Evolutionary conservation across 352 stramenopile genomes (phyloP).

Genomic region (Phytopythium mirpurense): DNA sequence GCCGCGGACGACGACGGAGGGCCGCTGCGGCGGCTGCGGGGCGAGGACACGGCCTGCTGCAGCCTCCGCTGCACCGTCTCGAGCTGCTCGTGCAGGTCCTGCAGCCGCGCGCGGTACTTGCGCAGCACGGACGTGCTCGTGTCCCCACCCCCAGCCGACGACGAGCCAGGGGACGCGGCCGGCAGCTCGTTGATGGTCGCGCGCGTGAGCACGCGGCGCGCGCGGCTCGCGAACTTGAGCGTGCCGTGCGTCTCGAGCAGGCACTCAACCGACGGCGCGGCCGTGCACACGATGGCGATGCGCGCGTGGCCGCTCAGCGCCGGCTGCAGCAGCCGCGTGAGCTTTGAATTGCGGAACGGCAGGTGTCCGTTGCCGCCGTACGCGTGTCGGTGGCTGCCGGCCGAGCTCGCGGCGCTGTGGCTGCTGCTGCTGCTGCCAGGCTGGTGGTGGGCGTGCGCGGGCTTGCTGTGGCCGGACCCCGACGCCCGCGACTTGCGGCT

Average conservation of each 20-base stretch:
- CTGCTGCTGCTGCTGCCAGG: conserved; percentile 13
- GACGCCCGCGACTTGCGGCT: conserved; percentile 30
- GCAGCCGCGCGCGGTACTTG: conserved; percentile 66
- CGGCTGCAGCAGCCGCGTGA: conserved; percentile 97
- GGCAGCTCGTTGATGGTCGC: conserved; percentile 84
- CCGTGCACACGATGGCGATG: conserved; percentile 97
- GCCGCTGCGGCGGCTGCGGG: conserved; percentile 28
- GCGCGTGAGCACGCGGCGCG: conserved; percentile 91
- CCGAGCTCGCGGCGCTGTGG: conserved; percentile 16
- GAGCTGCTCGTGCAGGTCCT: conserved; percentile 60
- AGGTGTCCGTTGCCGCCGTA: conserved; percentile 53
- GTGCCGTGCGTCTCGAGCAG: conserved; percentile 93
- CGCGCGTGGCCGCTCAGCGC: conserved; percentile 94
- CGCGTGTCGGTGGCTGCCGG: conserved; percentile 9
- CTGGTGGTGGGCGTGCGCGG: conserved; percentile 11
- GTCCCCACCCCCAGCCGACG: conserved; percentile 18
- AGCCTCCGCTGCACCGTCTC: conserved; percentile 40
- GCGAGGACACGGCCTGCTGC: neutral
- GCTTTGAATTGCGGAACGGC: conserved; percentile 97
- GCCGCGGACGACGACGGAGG: conserved; percentile 7
- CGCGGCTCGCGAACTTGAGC: conserved; percentile 94
- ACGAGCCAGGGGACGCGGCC: neutral
- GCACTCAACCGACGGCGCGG: conserved; percentile 92
- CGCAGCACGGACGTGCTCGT: conserved; percentile 55
- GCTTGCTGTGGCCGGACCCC: neutral